Conservation (phyloP, 345 rosid genomes). For the Sapria himalayana region DNA sequence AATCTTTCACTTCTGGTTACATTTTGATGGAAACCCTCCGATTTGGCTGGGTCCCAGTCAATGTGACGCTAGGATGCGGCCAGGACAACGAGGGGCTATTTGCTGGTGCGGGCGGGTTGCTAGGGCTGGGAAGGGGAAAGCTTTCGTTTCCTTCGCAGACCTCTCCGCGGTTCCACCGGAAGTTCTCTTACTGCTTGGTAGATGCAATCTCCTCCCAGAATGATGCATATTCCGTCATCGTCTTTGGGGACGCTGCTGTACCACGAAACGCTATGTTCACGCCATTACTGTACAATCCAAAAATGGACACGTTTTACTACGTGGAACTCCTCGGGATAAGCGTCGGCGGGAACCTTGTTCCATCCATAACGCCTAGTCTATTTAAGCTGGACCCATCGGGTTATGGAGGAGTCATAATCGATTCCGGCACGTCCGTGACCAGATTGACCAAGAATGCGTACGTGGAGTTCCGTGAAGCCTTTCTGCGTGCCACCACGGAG, state of each 20-base stretch:
- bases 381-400: slow-evolving; percentile 59
- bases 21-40: slow-evolving; percentile 77
- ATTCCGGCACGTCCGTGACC: slow-evolving; percentile 76
- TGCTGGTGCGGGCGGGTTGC: slow-evolving; percentile 76
- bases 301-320: slow-evolving; percentile 88
- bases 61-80: slow-evolving; percentile 77
- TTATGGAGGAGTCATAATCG: slow-evolving; percentile 78
- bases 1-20: slow-evolving; percentile 74
- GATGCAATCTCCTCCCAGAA: slow-evolving; percentile 69
- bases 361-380: slow-evolving; percentile 37
- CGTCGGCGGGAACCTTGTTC: slow-evolving; percentile 68
- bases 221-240: slow-evolving; percentile 60
- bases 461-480: slow-evolving; percentile 39
- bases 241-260: slow-evolving; percentile 59
- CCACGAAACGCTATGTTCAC: slow-evolving; percentile 64
- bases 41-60: slow-evolving; percentile 42
- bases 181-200: slow-evolving; percentile 75
- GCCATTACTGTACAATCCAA: slow-evolving; percentile 51
- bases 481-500: slow-evolving; percentile 25
- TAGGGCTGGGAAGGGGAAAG: slow-evolving; percentile 77
- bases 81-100: slow-evolving; percentile 87
- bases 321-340: slow-evolving; percentile 65
- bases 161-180: slow-evolving; percentile 53
- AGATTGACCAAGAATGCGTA: slow-evolving; percentile 60
- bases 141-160: slow-evolving; percentile 70